phyloP scores from a whole-genome alignment of 2,329 filamentous ascomycete species.

The Tolypocladium nubicola region DNA sequence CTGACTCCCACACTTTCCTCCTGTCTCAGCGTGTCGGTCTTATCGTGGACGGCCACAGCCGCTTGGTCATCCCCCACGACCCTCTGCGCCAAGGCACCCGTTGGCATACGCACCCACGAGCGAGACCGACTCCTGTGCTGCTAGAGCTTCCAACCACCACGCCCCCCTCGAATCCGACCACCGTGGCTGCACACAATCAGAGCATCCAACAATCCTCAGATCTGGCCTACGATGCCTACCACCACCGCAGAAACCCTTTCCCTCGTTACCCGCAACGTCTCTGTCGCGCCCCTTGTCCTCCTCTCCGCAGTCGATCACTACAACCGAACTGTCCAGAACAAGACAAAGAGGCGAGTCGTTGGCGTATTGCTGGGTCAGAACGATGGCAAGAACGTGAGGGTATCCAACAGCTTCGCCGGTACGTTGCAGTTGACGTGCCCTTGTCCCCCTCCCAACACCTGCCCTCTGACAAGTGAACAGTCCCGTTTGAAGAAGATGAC shows the following conservation, averaged over 20 bases:
- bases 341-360: conserved; percentile 77
- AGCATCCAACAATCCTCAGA: not conserved
- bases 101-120: not conserved
- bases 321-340: conserved; percentile 82
- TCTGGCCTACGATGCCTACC: conserved; percentile 61
- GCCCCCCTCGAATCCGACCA: not conserved
- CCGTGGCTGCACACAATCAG: not conserved
- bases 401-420: conserved; percentile 99
- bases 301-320: conserved; percentile 98
- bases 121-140: not conserved
- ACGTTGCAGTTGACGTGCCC: conserved; percentile 10
- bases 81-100: not conserved
- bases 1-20: not conserved
- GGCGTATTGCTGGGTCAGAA: conserved; percentile 93
- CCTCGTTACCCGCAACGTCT: conserved; percentile 88
- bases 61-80: not conserved
- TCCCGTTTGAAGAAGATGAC: conserved; percentile 97
- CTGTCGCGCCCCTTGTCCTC: conserved; percentile 93
- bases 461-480: conserved; percentile 33
- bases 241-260: conserved; percentile 95
- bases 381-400: conserved; percentile 88
- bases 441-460: not conserved
- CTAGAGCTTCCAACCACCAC: not conserved
- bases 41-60: not conserved
- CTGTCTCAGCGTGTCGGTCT: not conserved